Conservation (phyloP, 2,329 filamentous ascomycete genomes). For the Pseudopithomyces maydicus region DNA sequence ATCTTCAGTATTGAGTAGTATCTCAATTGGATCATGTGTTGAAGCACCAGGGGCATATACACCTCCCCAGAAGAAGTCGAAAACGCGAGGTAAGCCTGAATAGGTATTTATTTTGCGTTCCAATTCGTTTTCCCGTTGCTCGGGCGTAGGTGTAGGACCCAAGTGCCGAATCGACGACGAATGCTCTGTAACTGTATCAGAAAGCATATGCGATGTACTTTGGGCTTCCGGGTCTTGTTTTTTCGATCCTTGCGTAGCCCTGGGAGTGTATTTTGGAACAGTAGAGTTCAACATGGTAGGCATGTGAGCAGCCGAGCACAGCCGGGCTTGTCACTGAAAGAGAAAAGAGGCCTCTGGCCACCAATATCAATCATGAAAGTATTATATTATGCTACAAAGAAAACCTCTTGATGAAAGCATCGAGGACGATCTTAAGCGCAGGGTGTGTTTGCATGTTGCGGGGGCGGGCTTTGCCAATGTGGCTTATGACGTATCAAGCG, state of each 20-base stretch:
- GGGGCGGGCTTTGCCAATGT: not conserved
- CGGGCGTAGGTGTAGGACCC: not conserved
- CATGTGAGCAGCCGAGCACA: not conserved
- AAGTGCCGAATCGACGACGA: slow-evolving; percentile 24
- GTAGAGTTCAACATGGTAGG: not conserved
- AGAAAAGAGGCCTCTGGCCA: not conserved
- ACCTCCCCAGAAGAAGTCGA: slow-evolving; percentile 40
- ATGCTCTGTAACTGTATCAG: slow-evolving; percentile 10
- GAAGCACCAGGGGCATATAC: slow-evolving; percentile 39
- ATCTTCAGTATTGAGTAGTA: slow-evolving; percentile 45
- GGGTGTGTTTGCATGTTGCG: not conserved
- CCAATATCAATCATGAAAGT: not conserved
- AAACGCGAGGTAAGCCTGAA: slow-evolving; percentile 14
- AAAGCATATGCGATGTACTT: not conserved
- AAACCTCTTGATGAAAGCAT: not conserved
- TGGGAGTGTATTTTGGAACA: not conserved
- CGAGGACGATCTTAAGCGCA: not conserved
- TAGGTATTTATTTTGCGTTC: slow-evolving; percentile 5
- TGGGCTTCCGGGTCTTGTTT: not conserved
- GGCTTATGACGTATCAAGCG: slow-evolving; percentile 14
- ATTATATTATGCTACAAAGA: no score
- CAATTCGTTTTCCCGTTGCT: slow-evolving; percentile 3
- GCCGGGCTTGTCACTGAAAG: not conserved
- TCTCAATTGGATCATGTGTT: slow-evolving; percentile 44
- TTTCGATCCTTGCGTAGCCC: not conserved